Conservation (phyloP, 495 filamentous ascomycete species). For the Acidiella bohemica region DNA sequence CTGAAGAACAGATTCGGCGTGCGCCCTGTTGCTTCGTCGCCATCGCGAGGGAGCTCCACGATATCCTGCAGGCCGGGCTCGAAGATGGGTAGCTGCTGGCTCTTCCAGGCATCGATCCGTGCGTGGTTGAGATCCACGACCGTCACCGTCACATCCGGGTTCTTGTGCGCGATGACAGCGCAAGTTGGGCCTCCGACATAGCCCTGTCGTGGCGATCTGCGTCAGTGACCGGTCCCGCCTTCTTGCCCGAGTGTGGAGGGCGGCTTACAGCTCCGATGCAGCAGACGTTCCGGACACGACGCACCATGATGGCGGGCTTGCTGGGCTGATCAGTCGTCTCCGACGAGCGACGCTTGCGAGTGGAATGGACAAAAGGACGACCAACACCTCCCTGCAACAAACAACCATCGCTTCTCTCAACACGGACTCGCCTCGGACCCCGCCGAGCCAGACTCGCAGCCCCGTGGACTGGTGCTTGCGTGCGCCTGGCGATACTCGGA, state of each 20-base stretch:
- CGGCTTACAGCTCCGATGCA: slow-evolving; percentile 53
- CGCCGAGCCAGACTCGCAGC: no score
- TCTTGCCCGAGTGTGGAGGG: no score
- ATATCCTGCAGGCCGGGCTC: slow-evolving; percentile 59
- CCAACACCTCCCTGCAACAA: no score
- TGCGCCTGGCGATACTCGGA: no score
- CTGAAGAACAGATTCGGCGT: slow-evolving; percentile 59
- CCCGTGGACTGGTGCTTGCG: no score
- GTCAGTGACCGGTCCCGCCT: no score
- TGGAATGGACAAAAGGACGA: no score
- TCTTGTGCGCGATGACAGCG: slow-evolving; percentile 59
- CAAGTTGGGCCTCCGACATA: slow-evolving; percentile 58
- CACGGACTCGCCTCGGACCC: no score
- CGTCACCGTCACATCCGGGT: slow-evolving; percentile 51
- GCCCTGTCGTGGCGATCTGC: no score
- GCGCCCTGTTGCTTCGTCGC: slow-evolving; percentile 27
- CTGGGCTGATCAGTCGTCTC: no score
- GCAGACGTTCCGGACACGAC: slow-evolving; percentile 41
- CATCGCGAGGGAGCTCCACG: slow-evolving; percentile 50
- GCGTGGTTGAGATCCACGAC: slow-evolving; percentile 55
- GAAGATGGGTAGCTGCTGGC: slow-evolving; percentile 59
- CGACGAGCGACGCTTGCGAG: no score
- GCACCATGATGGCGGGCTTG: background rate
- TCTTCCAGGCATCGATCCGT: slow-evolving; percentile 62
- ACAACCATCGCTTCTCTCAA: no score